Conservation (phyloP, 1,284 basidiomycete genomes). For the Pseudozyma tsukubaensis region DNA sequence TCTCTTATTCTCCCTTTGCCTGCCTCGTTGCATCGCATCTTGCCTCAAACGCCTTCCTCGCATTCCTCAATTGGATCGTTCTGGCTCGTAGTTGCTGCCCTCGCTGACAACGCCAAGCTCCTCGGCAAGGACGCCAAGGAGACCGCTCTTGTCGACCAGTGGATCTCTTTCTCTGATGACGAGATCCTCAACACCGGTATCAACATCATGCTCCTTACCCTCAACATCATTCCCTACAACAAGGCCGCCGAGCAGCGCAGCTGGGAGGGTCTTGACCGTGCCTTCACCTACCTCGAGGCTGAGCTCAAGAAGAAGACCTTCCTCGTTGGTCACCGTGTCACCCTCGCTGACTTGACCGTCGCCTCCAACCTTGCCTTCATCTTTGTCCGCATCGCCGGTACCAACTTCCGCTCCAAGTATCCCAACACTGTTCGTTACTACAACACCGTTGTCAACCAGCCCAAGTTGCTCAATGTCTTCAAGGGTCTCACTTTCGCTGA, state of each 20-base stretch:
- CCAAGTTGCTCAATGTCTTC: conserved; percentile 55
- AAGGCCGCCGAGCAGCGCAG: conserved; percentile 75
- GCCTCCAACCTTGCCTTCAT: conserved; percentile 70
- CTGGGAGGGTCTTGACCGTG: conserved; percentile 69
- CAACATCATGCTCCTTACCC: conserved; percentile 44
- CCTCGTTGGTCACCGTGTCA: conserved; percentile 92
- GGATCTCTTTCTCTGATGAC: conserved; percentile 76
- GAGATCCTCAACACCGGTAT: conserved; percentile 70
- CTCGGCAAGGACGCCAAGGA: conserved; percentile 73
- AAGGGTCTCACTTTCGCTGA: conserved; percentile 75
- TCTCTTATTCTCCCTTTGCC: neutral
- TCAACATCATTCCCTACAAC: conserved; percentile 65
- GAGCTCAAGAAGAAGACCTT: conserved; percentile 85
- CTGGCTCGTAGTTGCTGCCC: conserved; percentile 75
- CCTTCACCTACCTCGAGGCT: conserved; percentile 78
- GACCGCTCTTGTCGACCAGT: conserved; percentile 77
- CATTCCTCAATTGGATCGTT: neutral
- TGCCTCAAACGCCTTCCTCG: neutral
- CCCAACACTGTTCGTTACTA: conserved; percentile 85
- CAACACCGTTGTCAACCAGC: conserved; percentile 78
- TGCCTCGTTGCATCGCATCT: neutral
- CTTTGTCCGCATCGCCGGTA: conserved; percentile 50
- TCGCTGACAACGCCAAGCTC: conserved; percentile 78
- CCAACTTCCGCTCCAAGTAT: conserved; percentile 63
- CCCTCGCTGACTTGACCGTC: conserved; percentile 85